phyloP scores from a whole-genome alignment of 2,329 filamentous ascomycete genomes.

The Penicillium occitanis region DNA sequence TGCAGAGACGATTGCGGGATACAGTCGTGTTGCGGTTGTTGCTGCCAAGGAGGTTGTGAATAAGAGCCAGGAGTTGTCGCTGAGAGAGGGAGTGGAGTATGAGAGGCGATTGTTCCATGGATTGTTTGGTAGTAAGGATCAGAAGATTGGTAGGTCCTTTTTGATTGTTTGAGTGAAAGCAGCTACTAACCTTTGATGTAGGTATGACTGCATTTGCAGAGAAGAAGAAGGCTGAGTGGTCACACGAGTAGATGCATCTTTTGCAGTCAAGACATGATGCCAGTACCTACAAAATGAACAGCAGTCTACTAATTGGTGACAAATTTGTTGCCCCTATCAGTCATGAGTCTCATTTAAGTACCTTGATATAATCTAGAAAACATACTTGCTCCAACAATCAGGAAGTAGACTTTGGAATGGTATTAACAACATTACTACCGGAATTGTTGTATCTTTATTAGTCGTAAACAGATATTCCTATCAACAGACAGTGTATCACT shows the following conservation, averaged over 20 bases:
- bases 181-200: slow-evolving; percentile 25
- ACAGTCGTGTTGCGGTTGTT: slow-evolving; percentile 82
- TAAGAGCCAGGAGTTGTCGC: slow-evolving; percentile 88
- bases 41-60: slow-evolving; percentile 98
- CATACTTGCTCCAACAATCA: background rate
- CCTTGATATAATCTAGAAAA: background rate
- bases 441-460: background rate
- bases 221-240: slow-evolving; percentile 93
- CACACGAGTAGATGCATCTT: slow-evolving; percentile 58
- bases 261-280: background rate
- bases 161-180: background rate
- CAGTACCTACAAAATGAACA: background rate
- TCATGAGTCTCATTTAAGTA: background rate
- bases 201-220: slow-evolving; percentile 89
- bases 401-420: background rate
- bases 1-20: slow-evolving; percentile 83
- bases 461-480: background rate
- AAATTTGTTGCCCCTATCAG: background rate
- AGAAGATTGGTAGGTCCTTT: slow-evolving; percentile 78
- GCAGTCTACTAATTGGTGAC: background rate
- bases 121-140: slow-evolving; percentile 89
- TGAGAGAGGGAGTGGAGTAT: slow-evolving; percentile 90
- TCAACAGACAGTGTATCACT: background rate
- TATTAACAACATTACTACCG: background rate
- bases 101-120: slow-evolving; percentile 92